phyloP scores from a whole-genome alignment of 208 protist species.

The Strigomonas galati region DNA sequence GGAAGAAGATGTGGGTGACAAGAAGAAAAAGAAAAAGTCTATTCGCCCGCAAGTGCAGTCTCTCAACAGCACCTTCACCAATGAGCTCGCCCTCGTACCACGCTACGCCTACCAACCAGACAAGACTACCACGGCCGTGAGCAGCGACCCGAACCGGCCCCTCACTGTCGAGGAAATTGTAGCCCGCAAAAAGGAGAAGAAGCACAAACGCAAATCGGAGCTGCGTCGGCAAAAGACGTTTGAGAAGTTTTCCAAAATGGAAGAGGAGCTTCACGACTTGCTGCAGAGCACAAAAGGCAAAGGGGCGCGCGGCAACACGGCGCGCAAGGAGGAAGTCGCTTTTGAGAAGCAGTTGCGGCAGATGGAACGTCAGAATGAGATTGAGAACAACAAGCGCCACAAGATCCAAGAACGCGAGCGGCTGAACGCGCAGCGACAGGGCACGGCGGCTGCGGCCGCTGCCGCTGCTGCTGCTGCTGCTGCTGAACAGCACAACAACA shows the following conservation, averaged over 20 bases:
- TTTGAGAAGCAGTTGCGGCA: conserved; percentile 13
- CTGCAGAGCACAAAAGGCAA: conserved; percentile 27
- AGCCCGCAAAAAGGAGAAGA: conserved; percentile 79
- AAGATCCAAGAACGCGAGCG: not conserved
- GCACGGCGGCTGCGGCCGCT: not conserved
- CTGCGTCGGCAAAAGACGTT: conserved; percentile 33
- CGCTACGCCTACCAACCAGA: not conserved
- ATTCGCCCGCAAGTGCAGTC: conserved; percentile 16
- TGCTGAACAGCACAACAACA: not conserved
- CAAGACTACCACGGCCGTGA: not conserved
- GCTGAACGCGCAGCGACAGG: not conserved
- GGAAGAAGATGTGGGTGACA: not conserved
- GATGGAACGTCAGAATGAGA: conserved; percentile 13
- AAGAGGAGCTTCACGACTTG: conserved; percentile 40
- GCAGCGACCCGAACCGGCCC: conserved; percentile 5
- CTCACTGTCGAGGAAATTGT: conserved; percentile 55
- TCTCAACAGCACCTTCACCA: conserved; percentile 35
- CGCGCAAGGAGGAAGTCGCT: conserved; percentile 26
- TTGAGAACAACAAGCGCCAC: conserved; percentile 5
- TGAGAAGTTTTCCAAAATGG: conserved; percentile 22
- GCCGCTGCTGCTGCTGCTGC: too few relatives aligned
- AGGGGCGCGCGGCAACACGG: conserved; percentile 20
- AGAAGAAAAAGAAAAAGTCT: conserved; percentile 16
- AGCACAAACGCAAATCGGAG: conserved; percentile 67
- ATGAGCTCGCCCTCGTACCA: not conserved